A percentile compares a stretch with the other conserved stretches of the same genome.
Conservation (phyloP, 805 yeast species). For the Candida koratica region DNA sequence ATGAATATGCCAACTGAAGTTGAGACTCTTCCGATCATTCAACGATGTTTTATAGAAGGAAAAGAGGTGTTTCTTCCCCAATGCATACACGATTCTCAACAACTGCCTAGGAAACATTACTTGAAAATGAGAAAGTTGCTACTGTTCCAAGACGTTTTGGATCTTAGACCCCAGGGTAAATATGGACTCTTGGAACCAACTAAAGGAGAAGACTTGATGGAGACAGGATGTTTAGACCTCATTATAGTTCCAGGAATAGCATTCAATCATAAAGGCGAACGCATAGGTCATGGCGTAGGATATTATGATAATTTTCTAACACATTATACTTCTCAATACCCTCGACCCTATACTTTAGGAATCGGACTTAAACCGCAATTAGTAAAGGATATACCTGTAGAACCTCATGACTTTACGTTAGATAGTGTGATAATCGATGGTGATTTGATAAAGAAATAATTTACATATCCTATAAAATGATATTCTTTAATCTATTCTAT, state of each 20-base stretch:
- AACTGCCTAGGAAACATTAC: slow-evolving; percentile 34
- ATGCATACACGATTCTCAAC: slow-evolving; percentile 30
- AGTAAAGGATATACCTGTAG: slow-evolving; percentile 49
- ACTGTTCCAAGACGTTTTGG: slow-evolving; percentile 37
- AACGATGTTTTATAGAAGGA: slow-evolving; percentile 44
- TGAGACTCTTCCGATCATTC: slow-evolving; percentile 53
- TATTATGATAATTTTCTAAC: slow-evolving; percentile 68
- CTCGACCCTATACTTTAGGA: slow-evolving; percentile 51
- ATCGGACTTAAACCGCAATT: slow-evolving; percentile 65
- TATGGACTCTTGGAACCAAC: slow-evolving; percentile 68
- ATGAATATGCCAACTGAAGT: slow-evolving; percentile 81
- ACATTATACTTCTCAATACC: slow-evolving; percentile 18
- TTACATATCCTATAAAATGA: not conserved
- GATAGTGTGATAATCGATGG: slow-evolving; percentile 49
- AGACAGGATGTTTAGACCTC: slow-evolving; percentile 50
- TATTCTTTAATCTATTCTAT: not conserved
- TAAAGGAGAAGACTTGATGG: slow-evolving; percentile 26
- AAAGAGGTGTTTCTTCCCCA: slow-evolving; percentile 60
- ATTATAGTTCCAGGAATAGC: slow-evolving; percentile 85
- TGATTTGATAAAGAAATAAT: slow-evolving; percentile 2
- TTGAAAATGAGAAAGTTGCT: slow-evolving; percentile 55
- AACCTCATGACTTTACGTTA: slow-evolving; percentile 58
- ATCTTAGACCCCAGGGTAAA: slow-evolving; percentile 62
- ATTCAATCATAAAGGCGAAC: slow-evolving; percentile 46
- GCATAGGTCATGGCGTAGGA: slow-evolving; percentile 94